Evolutionary conservation across 805 yeast genomes (phyloP), one percentile per base, ranked within the genome.

Genomic region (Ogataea pilisensis): DNA sequence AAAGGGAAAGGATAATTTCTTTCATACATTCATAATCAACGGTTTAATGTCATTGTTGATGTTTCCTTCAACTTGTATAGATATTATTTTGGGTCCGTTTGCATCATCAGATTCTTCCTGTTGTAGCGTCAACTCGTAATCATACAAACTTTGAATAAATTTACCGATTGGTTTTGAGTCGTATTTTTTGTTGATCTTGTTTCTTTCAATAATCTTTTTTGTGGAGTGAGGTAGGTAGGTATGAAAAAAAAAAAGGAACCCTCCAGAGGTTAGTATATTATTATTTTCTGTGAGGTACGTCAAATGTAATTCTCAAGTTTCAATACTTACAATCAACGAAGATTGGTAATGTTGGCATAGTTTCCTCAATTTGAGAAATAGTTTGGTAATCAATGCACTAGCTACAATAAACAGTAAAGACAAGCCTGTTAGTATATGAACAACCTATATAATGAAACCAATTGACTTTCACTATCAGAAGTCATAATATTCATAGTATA

Each of bases 261-360:
- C n/a, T n/a, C n/a, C n/a, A n/a, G n/a, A n/a, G n/a, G n/a, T n/a
- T n/a, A n/a, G n/a, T n/a, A n/a, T n/a, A n/a, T n/a, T n/a, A n/a
- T n/a, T n/a, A n/a, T n/a, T n/a, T n/a, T n/a, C 16, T 17, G 34
- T 20, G 36, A 28, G 50, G 41, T 41, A 39, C 37, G 34, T 31
- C 16, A 25, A 9, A 1, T 1, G 5, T 5, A 17, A 17, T 18
- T 13, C 21, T 13, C 16, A 18, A 6, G 12, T 34, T n/a, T 13
- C 9, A n/a, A 9, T 42, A 51, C 61, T 45, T 46, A 60, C 63
- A 13, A 60, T 25, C 5, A 54, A 42, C 1, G 57, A 37, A 2
- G 44, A 25, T 13, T 43, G 46, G 9, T 30, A 18, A 1, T 37
- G 16, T 18, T 59, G 57, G 5, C 60, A 48, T 6, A 54, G 33